A percentile compares a stretch with the other conserved stretches of the same genome.
phyloP scores from a whole-genome alignment of 2,329 filamentous ascomycete species.

The Dactylellina cionopaga region DNA sequence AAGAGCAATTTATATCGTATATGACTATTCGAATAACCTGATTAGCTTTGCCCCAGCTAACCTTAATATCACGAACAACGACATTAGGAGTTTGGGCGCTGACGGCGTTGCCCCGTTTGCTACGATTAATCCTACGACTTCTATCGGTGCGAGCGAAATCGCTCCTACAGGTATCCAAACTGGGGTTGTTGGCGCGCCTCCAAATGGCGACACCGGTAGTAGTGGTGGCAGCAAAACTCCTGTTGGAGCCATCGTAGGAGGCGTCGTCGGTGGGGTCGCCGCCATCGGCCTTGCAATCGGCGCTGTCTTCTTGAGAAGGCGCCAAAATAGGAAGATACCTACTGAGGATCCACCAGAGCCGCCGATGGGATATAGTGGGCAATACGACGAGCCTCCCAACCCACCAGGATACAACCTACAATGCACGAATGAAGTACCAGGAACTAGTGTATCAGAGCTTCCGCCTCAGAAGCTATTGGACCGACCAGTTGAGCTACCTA shows the following conservation, averaged over 20 bases:
- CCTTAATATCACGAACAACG: not conserved
- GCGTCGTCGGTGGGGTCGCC: not conserved
- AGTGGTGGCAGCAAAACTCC: not conserved
- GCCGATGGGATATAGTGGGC: too few species aligned
- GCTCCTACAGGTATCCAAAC: not conserved
- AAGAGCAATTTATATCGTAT: not conserved
- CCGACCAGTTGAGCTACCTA: too few species aligned
- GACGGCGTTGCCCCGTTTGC: not conserved
- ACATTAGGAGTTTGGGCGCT: not conserved
- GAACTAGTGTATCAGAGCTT: too few species aligned
- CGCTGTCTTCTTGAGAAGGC: too few species aligned
- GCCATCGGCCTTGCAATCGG: not conserved
- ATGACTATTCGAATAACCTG: not conserved
- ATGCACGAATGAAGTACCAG: too few species aligned
- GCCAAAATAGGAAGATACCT: too few species aligned
- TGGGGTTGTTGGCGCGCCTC: too few species aligned
- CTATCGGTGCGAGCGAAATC: not conserved
- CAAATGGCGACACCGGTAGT: not conserved
- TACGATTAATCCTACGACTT: not conserved
- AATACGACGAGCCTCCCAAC: too few species aligned
- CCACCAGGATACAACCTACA: too few species aligned
- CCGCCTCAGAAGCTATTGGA: too few species aligned
- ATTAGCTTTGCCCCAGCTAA: conserved; percentile 2
- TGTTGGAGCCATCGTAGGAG: not conserved
- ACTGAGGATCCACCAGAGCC: too few species aligned